These are phyloP conservation scores for Durotheca rogersii DNA, from an alignment of 495 filamentous ascomycete species.

Conservation along the genomic window DNA sequence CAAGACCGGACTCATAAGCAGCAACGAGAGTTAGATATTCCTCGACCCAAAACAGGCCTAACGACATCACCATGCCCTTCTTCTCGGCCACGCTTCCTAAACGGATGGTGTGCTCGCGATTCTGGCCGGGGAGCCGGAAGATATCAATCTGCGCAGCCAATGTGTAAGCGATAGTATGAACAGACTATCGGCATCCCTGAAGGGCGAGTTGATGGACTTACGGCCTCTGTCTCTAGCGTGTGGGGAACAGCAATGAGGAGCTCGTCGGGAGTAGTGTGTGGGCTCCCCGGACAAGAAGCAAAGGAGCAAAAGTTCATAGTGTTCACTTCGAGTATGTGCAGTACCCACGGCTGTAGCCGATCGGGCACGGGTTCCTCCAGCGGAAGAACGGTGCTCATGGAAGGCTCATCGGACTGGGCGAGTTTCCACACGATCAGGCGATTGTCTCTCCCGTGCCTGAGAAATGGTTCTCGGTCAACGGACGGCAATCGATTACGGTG, in stretches of 20 bases:
- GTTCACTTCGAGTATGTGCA: slow-evolving; percentile 82
- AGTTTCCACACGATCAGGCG: slow-evolving; percentile 85
- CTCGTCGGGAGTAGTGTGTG: slow-evolving; percentile 31
- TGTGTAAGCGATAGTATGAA: slow-evolving; percentile 5
- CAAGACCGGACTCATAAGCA: slow-evolving; percentile 87
- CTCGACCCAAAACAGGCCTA: slow-evolving; percentile 59
- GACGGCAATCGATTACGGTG: slow-evolving; percentile 3
- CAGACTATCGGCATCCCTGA: neutral
- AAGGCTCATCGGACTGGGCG: slow-evolving; percentile 57
- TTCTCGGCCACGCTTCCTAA: slow-evolving; percentile 56
- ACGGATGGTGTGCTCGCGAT: slow-evolving; percentile 63
- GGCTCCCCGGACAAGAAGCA: slow-evolving; percentile 53
- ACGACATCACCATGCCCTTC: slow-evolving; percentile 89
- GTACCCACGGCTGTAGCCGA: slow-evolving; percentile 74
- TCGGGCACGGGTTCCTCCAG: slow-evolving; percentile 57
- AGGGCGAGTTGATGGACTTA: slow-evolving; percentile 37
- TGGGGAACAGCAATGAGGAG: slow-evolving; percentile 75
- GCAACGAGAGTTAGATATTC: slow-evolving; percentile 55
- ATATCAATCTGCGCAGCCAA: slow-evolving; percentile 72
- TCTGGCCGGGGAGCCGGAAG: slow-evolving; percentile 76
- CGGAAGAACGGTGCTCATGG: slow-evolving; percentile 69
- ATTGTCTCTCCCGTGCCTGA: slow-evolving; percentile 87
- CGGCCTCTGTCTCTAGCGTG: slow-evolving; percentile 70
- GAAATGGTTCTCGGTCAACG: slow-evolving; percentile 14
- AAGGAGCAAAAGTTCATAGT: slow-evolving; percentile 97